phyloP scores from a whole-genome alignment of 139 green algal genomes.

The Micractinium conductrix region DNA sequence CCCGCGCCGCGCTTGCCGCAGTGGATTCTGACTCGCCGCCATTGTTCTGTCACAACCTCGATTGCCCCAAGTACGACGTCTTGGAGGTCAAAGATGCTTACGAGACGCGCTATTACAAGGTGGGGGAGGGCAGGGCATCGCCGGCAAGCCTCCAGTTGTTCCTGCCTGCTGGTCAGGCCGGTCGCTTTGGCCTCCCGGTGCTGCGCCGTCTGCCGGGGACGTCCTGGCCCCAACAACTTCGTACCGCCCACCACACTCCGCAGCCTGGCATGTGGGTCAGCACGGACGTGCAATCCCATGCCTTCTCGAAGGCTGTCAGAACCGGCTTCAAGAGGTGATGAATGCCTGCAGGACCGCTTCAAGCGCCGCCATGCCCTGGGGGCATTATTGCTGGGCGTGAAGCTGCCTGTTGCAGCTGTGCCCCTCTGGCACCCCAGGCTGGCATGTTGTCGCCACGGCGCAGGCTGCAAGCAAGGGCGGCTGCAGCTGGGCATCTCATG shows the following conservation, averaged over 20 bases:
- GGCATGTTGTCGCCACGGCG: too few relatives aligned
- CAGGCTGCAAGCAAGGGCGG: too few relatives aligned
- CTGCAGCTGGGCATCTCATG: too few relatives aligned
- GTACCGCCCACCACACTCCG: neutral
- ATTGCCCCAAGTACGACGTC: conserved; percentile 63
- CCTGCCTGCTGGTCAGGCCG: neutral
- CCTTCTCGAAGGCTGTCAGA: conserved; percentile 58
- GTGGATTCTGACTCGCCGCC: conserved; percentile 30
- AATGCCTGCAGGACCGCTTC: too few relatives aligned
- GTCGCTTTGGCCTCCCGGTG: too few relatives aligned
- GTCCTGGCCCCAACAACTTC: neutral
- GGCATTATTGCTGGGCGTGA: too few relatives aligned
- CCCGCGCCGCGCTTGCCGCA: too few relatives aligned
- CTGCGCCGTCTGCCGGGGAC: too few relatives aligned
- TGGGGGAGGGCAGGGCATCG: conserved; percentile 13
- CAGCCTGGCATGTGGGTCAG: conserved; percentile 61
- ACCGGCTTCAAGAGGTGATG: conserved; percentile 76
- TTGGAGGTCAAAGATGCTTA: conserved; percentile 34
- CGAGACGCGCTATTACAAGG: conserved; percentile 48
- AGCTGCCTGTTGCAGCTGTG: too few relatives aligned
- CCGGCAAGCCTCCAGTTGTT: neutral
- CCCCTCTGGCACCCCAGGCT: too few relatives aligned
- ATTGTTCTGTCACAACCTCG: conserved; percentile 80
- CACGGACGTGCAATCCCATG: conserved; percentile 61
- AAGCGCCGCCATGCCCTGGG: too few relatives aligned